Evolutionary conservation across 495 filamentous ascomycete species (phyloP).

Genomic region (Tuber brumale): DNA sequence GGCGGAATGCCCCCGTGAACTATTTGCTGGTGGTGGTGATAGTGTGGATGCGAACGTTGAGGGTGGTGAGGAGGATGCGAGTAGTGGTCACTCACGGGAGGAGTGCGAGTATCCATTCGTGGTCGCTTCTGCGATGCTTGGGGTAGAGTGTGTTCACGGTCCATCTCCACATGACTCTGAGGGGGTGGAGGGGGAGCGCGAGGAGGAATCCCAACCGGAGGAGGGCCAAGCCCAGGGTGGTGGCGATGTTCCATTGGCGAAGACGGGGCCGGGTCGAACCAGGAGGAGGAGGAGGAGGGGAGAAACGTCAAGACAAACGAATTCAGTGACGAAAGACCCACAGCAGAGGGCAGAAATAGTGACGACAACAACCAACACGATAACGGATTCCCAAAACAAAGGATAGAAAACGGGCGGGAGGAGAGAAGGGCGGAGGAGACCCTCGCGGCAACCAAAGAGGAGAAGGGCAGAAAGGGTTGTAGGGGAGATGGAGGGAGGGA

Average conservation of each 20-base stretch:
- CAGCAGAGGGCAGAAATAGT: background rate
- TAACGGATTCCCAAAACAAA: background rate
- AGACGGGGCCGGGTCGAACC: conserved; percentile 9
- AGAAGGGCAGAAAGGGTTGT: background rate
- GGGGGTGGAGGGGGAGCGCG: conserved; percentile 28
- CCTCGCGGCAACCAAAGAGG: background rate
- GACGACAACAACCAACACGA: conserved; percentile 3
- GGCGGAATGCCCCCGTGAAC: conserved; percentile 31
- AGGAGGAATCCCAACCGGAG: conserved; percentile 26
- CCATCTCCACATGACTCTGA: conserved; percentile 19
- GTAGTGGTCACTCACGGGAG: conserved; percentile 35
- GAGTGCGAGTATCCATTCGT: conserved; percentile 36
- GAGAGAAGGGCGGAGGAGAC: background rate
- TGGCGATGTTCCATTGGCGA: conserved; percentile 35
- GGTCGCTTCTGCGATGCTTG: conserved; percentile 32
- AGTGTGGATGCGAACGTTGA: conserved; percentile 5
- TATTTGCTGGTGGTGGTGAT: conserved; percentile 19
- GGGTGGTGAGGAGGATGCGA: conserved; percentile 30
- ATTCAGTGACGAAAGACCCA: conserved; percentile 1
- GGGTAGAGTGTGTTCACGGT: conserved; percentile 34
- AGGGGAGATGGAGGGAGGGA: background rate
- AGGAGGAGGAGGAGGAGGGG: conserved; percentile 8
- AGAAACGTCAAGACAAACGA: conserved; percentile 8
- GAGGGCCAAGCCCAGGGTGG: conserved; percentile 22
- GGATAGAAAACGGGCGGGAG: background rate